These are phyloP conservation scores for Pichia kudriavzevii DNA, from an alignment of 1,139 yeast species.

Conservation along the genomic window DNA sequence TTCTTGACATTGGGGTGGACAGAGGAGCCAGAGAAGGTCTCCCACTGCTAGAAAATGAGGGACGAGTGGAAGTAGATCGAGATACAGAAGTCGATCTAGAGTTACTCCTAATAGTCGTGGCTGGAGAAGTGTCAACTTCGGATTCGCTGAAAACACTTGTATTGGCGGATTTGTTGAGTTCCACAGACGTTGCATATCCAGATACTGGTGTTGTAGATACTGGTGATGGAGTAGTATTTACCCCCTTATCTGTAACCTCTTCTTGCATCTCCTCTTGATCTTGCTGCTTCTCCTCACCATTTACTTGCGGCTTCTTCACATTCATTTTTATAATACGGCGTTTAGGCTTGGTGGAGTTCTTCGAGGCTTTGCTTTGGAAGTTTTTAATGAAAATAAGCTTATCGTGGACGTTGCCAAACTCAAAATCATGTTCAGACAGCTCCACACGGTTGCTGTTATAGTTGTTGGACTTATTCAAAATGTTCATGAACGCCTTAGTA, in stretches of 20 bases:
- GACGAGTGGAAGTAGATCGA: neutral
- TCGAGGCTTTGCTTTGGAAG: slow-evolving; percentile 40
- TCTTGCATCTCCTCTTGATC: too few relatives aligned
- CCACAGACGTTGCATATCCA: neutral
- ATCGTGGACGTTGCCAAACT: slow-evolving; percentile 15
- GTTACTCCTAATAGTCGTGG: neutral
- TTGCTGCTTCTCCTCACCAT: too few relatives aligned
- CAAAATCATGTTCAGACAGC: slow-evolving; percentile 23
- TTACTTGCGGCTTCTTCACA: too few relatives aligned
- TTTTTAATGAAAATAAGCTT: slow-evolving; percentile 40
- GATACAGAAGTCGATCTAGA: neutral
- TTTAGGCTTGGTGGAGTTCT: slow-evolving; percentile 34
- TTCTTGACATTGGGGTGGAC: too few relatives aligned
- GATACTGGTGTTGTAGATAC: neutral
- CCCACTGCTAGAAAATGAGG: neutral
- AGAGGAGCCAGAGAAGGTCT: too few relatives aligned
- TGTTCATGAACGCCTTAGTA: slow-evolving; percentile 28
- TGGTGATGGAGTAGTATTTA: neutral
- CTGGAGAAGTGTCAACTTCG: neutral
- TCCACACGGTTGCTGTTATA: slow-evolving; percentile 22
- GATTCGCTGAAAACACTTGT: slow-evolving; percentile 5
- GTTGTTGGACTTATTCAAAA: slow-evolving; percentile 20
- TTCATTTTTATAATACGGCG: slow-evolving; percentile 41
- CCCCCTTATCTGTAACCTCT: too few relatives aligned
- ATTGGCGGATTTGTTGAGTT: neutral